These are phyloP conservation scores for Chaetomiaceae sp. DNA, from an alignment of 2,329 filamentous ascomycete genomes.

Conservation along the genomic window DNA sequence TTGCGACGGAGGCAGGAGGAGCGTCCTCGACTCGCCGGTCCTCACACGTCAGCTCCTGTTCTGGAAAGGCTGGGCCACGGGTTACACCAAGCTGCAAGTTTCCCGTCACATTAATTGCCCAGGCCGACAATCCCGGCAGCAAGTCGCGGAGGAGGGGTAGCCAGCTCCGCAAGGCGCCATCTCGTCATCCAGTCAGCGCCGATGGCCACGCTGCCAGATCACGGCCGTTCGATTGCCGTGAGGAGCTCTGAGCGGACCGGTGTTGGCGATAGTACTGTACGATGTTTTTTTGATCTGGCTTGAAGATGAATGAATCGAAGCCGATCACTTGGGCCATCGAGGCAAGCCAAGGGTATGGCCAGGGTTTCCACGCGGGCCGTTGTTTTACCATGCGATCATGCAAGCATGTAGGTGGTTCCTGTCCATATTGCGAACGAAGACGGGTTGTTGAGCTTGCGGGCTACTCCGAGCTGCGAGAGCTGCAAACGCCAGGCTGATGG, in stretches of 20 bases:
- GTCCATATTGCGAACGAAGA: neutral
- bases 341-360: neutral
- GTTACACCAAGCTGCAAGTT: conserved; percentile 20
- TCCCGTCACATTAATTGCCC: conserved; percentile 19
- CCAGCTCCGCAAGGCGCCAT: neutral
- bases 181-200: neutral
- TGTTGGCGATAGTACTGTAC: neutral
- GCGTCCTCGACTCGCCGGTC: neutral
- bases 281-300: neutral
- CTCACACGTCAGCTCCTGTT: conserved; percentile 11
- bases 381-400: neutral
- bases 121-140: conserved; percentile 2
- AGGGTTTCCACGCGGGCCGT: neutral
- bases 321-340: neutral
- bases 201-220: neutral
- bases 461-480: conserved; percentile 7
- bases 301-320: too few species aligned
- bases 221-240: neutral
- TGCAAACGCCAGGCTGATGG: conserved; percentile 21
- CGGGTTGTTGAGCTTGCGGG: neutral
- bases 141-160: conserved; percentile 3
- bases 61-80: neutral
- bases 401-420: too few species aligned
- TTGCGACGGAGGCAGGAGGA: neutral
- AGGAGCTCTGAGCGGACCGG: too few species aligned